Percentiles rank a stretch among this genome's conserved stretches.
These are phyloP conservation scores for Tephrocybe sp. DNA, from an alignment of 768 basidiomycete genomes.

Conservation along the genomic window DNA sequence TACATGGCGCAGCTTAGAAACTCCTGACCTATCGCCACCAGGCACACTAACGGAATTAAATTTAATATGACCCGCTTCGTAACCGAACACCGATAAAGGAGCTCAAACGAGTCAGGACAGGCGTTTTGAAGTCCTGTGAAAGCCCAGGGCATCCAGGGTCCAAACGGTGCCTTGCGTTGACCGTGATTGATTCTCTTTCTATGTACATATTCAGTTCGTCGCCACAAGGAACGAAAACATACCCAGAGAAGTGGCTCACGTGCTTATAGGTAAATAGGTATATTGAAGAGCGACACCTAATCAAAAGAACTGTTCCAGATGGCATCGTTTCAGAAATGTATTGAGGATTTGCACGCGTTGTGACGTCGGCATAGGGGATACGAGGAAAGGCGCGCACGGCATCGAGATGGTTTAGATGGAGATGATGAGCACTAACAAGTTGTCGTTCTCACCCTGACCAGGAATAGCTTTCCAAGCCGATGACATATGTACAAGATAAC, in stretches of 20 bases:
- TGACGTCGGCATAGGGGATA: not conserved
- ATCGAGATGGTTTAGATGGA: not conserved
- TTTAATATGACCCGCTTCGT: not conserved
- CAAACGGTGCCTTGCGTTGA: not conserved
- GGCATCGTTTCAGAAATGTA: too few relatives aligned
- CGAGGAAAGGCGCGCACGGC: not conserved
- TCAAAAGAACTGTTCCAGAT: not conserved
- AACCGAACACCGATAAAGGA: not conserved
- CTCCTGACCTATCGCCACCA: not conserved
- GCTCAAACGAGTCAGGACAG: too few relatives aligned
- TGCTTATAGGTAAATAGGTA: too few relatives aligned
- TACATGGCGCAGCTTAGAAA: not conserved
- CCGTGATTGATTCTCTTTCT: not conserved
- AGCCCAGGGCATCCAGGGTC: not conserved
- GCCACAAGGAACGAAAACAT: not conserved
- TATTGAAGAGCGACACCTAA: not conserved
- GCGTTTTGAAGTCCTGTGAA: too few relatives aligned
- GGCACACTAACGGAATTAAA: not conserved
- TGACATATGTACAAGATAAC: not conserved
- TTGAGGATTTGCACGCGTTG: not conserved
- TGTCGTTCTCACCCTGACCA: not conserved
- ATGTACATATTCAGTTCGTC: not conserved
- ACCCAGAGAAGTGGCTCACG: too few relatives aligned
- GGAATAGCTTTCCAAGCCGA: not conserved
- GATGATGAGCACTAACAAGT: not conserved